Evolutionary conservation across 257 asterid species (phyloP), one percentile per base, ranked within the genome.

Genomic region (Plantago major): DNA sequence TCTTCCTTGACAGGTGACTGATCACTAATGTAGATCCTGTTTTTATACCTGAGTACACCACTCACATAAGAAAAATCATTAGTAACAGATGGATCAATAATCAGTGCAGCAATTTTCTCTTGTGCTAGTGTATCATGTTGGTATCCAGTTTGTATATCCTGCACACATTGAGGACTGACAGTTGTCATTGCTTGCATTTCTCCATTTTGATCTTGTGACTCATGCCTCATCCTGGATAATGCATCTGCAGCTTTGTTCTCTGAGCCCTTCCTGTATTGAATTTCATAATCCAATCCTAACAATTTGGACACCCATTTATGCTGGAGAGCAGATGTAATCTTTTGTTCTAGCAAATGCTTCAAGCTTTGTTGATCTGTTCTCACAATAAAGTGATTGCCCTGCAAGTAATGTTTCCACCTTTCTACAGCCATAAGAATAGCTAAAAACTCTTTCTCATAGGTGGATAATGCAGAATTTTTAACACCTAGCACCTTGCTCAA

Each of bases 171-270:
- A 0, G 58, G 49, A 22, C 0, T 10, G 0, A 46, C 11, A 14
- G 8, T 1, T 0, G 38, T 14, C 0, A 11, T 10, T 0, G 60
- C 10, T 0, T 7, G 8, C 0, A 33, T 0, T 33, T 17, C 0
- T 1, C 3, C 8, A 2, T 14, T 3, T n/a, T n/a, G n/a, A n/a
- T n/a, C n/a, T n/a, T n/a, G n/a, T 3, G 22, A 3, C 4, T 6
- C 9, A 6, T 46, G 5, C 0, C 1, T 1, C 6, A 12, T 10
- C 16, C 57, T 26, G 0, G 63, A 52, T 1, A 61, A 33, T 0
- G 73, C 67, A 33, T 68, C 67, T 7, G 57, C 62, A 3, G 13
- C 57, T 1, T 22, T 5, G 7, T 68, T 68, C 1, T 60, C 73
- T 0, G 10, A 10, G 0, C 57, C 58, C 7, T 14, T 45, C 11